Evolutionary conservation across 352 stramenopile genomes (phyloP).

Genomic region (Globisporangium solare): DNA sequence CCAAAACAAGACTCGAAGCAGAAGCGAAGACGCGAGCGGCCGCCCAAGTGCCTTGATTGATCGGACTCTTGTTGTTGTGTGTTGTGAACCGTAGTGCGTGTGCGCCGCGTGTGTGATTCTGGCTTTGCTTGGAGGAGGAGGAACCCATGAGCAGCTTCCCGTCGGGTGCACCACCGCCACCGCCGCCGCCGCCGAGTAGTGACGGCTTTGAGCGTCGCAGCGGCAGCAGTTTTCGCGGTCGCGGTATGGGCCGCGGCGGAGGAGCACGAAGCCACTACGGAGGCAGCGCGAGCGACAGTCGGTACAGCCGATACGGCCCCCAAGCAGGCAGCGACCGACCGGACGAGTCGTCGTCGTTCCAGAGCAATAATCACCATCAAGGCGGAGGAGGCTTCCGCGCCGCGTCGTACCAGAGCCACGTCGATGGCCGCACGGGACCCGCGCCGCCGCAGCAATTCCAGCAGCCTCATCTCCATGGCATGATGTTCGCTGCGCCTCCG

Average conservation of each 20-base stretch:
- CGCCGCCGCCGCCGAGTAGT: background rate
- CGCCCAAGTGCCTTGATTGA: background rate
- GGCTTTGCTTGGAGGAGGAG: background rate
- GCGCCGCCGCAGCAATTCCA: background rate
- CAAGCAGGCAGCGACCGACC: background rate
- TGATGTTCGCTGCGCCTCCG: background rate
- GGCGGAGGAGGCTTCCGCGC: background rate
- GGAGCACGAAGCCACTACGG: background rate
- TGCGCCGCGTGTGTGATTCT: background rate
- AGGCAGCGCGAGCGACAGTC: conserved; percentile 4
- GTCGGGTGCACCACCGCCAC: background rate
- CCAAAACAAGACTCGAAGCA: too few relatives aligned
- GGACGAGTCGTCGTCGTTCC: background rate
- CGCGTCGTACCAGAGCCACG: background rate
- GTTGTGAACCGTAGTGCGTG: conserved; percentile 12
- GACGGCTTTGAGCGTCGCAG: background rate
- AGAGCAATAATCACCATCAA: background rate
- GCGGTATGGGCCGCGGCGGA: background rate
- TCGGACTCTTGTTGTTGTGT: conserved; percentile 11
- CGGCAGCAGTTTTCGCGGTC: background rate
- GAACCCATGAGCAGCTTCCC: background rate
- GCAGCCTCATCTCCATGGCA: background rate
- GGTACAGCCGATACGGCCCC: conserved; percentile 11
- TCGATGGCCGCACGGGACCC: background rate
- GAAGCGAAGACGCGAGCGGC: background rate